These are phyloP conservation scores for Colletotrichum sp. DNA, from an alignment of 2,329 filamentous ascomycete genomes.

Conservation along the genomic window DNA sequence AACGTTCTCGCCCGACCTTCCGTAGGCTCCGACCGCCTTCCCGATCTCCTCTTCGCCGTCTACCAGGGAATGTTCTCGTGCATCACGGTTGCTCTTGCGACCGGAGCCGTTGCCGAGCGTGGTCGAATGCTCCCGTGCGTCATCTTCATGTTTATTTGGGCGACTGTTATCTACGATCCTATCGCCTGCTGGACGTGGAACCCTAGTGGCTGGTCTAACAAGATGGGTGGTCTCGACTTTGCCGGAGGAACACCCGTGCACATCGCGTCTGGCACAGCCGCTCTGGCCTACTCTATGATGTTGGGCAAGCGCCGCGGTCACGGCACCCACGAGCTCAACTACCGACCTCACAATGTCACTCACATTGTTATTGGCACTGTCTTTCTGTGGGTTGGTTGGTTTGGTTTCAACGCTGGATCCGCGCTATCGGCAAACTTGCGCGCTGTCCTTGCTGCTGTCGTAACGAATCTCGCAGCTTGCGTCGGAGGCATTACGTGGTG, in stretches of 20 bases:
- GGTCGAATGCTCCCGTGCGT: constrained; percentile 88
- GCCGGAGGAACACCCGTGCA: constrained; percentile 91
- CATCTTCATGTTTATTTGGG: constrained; percentile 93
- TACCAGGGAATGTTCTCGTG: constrained; percentile 90
- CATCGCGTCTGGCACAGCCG: constrained; percentile 81
- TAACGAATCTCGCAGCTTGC: constrained; percentile 85
- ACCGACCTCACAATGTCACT: constrained; percentile 90
- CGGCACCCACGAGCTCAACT: constrained; percentile 87
- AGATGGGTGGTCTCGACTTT: constrained; percentile 84
- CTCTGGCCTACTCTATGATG: constrained; percentile 90
- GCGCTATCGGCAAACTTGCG: constrained; percentile 82
- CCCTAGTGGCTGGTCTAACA: constrained; percentile 76
- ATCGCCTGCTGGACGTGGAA: constrained; percentile 98
- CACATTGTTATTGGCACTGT: constrained; percentile 92
- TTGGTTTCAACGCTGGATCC: constrained; percentile 90
- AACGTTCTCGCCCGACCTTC: constrained; percentile 78
- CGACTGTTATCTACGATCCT: constrained; percentile 87
- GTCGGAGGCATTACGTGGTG: constrained; percentile 90
- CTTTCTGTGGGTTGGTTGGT: constrained; percentile 95
- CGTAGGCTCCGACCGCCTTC: constrained; percentile 73
- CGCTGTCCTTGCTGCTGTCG: constrained; percentile 83
- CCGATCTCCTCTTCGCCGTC: constrained; percentile 83
- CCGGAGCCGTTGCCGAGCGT: constrained; percentile 84
- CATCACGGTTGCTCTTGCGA: constrained; percentile 84
- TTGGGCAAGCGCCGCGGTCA: constrained; percentile 85